phyloP scores from a whole-genome alignment of 75 land plant species.

The Pinus tabuliformis region DNA sequence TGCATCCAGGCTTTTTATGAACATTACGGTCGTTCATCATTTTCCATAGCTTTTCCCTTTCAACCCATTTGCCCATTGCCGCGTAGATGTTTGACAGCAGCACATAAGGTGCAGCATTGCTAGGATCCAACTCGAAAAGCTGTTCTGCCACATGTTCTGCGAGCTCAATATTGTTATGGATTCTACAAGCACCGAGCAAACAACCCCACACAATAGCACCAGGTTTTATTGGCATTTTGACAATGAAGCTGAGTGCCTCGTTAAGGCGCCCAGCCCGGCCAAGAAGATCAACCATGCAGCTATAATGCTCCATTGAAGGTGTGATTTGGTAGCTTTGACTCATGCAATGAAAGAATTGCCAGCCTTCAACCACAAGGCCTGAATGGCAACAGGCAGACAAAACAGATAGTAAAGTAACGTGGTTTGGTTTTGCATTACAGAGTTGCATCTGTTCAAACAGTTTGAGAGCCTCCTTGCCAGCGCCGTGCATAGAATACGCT shows the following conservation, averaged over 20 bases:
- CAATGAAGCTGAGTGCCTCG: constrained; percentile 2
- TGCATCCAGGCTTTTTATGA: neutral
- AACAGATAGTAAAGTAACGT: constrained; percentile 17
- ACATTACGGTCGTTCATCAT: neutral
- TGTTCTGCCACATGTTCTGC: neutral
- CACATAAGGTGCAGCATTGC: neutral
- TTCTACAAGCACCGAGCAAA: constrained; percentile 10
- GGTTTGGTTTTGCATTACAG: constrained; percentile 19
- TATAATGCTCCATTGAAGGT: constrained; percentile 9
- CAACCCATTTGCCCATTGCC: neutral
- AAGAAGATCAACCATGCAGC: constrained; percentile 13
- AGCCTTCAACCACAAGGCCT: constrained; percentile 3
- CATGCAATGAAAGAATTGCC: constrained; percentile 1
- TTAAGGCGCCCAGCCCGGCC: constrained; percentile 16
- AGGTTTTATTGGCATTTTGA: neutral
- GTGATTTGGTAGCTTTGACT: neutral
- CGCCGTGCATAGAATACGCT: constrained; percentile 26
- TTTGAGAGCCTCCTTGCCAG: constrained; percentile 11
- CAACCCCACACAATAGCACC: constrained; percentile 5
- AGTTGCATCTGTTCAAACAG: constrained; percentile 19
- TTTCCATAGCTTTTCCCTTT: neutral
- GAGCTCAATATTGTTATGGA: neutral
- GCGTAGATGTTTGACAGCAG: neutral
- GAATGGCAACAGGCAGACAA: constrained; percentile 25
- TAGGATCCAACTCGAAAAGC: neutral